phyloP scores from a whole-genome alignment of 768 basidiomycete species.

The Chalciporus piperatus region DNA sequence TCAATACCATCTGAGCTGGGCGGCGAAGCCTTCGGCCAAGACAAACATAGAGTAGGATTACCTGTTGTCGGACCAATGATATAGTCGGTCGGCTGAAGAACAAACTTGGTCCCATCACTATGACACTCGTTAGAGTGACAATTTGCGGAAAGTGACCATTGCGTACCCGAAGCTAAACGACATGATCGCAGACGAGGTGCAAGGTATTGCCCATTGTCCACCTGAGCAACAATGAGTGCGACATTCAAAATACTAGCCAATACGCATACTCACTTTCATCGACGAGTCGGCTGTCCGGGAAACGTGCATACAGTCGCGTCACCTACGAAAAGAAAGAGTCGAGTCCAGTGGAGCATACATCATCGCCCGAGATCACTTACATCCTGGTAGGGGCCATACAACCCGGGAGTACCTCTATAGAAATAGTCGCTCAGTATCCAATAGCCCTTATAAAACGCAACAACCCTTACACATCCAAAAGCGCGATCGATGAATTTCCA shows the following conservation, averaged over 20 bases:
- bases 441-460: not conserved
- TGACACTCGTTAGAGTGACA: not conserved
- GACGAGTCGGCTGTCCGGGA: constrained; percentile 67
- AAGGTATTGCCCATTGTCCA: constrained; percentile 79
- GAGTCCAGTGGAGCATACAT: not conserved
- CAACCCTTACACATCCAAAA: constrained; percentile 69
- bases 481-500: constrained; percentile 56
- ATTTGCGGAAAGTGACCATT: not conserved
- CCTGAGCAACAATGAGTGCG: constrained; percentile 24
- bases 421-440: constrained; percentile 1
- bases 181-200: constrained; percentile 55
- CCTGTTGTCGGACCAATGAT: constrained; percentile 67
- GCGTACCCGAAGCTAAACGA: constrained; percentile 69
- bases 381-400: constrained; percentile 78
- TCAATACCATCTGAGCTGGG: constrained; percentile 75
- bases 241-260: not conserved
- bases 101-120: constrained; percentile 41
- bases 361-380: constrained; percentile 37
- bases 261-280: constrained; percentile 44
- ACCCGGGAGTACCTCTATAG: constrained; percentile 61
- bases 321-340: constrained; percentile 44
- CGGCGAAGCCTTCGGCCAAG: constrained; percentile 68
- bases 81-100: constrained; percentile 72
- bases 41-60: constrained; percentile 63
- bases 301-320: constrained; percentile 55